Evolutionary conservation across 2,329 filamentous ascomycete genomes (phyloP).

Genomic region (Paecilomyces niveus): DNA sequence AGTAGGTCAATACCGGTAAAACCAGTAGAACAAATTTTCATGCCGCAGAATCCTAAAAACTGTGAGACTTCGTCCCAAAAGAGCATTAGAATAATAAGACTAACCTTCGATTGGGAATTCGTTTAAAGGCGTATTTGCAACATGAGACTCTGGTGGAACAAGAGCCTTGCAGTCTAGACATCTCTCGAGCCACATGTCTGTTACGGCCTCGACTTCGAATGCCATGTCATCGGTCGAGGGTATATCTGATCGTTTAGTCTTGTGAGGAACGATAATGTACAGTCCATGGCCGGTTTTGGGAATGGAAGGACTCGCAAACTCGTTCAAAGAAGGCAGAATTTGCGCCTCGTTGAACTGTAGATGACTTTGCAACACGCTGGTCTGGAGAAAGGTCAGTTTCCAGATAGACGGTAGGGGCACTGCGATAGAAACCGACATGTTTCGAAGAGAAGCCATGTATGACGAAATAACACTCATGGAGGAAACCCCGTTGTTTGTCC

Average conservation of each 20-base stretch:
- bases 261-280: slow-evolving; percentile 35
- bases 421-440: slow-evolving; percentile 38
- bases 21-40: slow-evolving; percentile 72
- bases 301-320: slow-evolving; percentile 26
- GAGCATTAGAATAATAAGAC: slow-evolving; percentile 1
- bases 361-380: slow-evolving; percentile 31
- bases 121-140: slow-evolving; percentile 70
- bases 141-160: slow-evolving; percentile 60
- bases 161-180: slow-evolving; percentile 73
- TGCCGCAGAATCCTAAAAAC: slow-evolving; percentile 52
- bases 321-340: slow-evolving; percentile 25
- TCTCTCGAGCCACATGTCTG: slow-evolving; percentile 88
- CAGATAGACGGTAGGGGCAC: neutral
- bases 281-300: slow-evolving; percentile 25
- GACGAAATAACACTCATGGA: slow-evolving; percentile 49
- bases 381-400: slow-evolving; percentile 17
- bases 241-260: slow-evolving; percentile 22
- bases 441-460: slow-evolving; percentile 53
- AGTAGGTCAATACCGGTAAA: slow-evolving; percentile 79
- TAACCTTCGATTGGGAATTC: slow-evolving; percentile 57
- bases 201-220: slow-evolving; percentile 52
- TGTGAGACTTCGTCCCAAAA: slow-evolving; percentile 9
- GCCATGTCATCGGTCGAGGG: slow-evolving; percentile 34
- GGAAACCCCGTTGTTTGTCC: slow-evolving; percentile 43
- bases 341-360: slow-evolving; percentile 35